Percentiles rank a stretch among this genome's conserved stretches.
phyloP scores from a whole-genome alignment of 768 basidiomycete genomes.

The Psilocybe cubensis region DNA sequence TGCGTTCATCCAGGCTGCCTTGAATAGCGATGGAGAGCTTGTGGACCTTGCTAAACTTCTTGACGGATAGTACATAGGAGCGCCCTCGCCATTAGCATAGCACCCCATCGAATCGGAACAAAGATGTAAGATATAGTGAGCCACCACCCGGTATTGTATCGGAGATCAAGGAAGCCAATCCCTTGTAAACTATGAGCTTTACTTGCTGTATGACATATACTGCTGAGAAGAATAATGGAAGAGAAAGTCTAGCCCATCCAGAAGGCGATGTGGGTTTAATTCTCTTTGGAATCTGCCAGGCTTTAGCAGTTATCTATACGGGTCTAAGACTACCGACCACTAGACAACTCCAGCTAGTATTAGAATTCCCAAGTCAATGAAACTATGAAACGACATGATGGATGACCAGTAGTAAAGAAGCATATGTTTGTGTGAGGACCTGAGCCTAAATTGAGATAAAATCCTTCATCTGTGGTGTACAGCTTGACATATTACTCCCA shows the following conservation, averaged over 20 bases:
- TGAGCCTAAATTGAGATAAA: neutral
- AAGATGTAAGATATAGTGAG: slow-evolving; percentile 5
- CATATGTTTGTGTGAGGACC: slow-evolving; percentile 1
- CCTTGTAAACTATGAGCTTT: slow-evolving; percentile 6
- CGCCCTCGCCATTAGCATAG: slow-evolving; percentile 1
- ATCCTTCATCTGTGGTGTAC: neutral
- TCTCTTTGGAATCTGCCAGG: neutral
- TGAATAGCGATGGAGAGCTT: slow-evolving; percentile 65
- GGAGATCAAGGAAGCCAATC: slow-evolving; percentile 16
- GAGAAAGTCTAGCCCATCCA: neutral
- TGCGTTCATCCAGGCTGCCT: slow-evolving; percentile 76
- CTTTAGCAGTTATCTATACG: no score
- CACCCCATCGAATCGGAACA: slow-evolving; percentile 18
- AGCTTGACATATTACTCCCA: neutral
- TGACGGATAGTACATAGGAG: slow-evolving; percentile 6
- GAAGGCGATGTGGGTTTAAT: neutral
- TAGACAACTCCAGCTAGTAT: neutral
- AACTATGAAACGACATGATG: neutral
- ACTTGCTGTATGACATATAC: slow-evolving; percentile 2
- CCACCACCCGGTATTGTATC: slow-evolving; percentile 19
- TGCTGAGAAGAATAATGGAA: neutral
- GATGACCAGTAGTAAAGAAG: neutral
- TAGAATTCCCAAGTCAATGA: neutral
- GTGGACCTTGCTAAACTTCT: slow-evolving; percentile 56
- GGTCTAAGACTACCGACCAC: neutral